Base-by-base conservation (phyloP, 345 rosid genomes). In the Lepidium didymum region DNA sequence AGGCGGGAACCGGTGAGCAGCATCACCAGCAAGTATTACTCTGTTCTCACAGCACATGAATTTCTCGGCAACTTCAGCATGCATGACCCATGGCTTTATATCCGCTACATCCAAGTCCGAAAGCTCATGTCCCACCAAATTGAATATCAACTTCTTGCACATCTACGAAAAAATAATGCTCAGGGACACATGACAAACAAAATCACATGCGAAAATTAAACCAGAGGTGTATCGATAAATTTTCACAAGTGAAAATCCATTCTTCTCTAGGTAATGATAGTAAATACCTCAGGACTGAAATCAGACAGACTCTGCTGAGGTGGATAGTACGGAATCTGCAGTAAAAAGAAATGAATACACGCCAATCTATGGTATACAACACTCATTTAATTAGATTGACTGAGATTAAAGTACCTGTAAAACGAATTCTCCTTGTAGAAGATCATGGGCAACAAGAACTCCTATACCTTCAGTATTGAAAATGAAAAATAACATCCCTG, bases 11-110 rank as follows among this genome's bases (percentile, higher is more conserved):
- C 89, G 88, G 68, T 91, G 97, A 72, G 92, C 96, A 72, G 99
- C 97, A 85, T 91, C 99, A 70, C 99, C 97, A 62, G 83, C 91
- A 73, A 94, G 89, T 52, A 89, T 69, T 56, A 94, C 72, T 65
- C 78, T 85, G 75, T 83, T 82, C 72, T 86, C 82, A 71, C 69
- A 80, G 77, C 77, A 72, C 49, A 74, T 72, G 75, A 80, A 89
- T 67, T 79, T 94, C 70, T 91, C 91, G 37, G 91, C 95, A 58
- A 91, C 97, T 86, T 94, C 97, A 75, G 99, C 97, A 84, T 91
- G 87, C 99, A 94, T 94, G 76, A 85, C 82, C 99, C 99, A 94
- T 62, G 96, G 97, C 84, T 91, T 94, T 75, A 89, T 66, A 59
- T 84, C 99, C 43, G 87, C 76, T 64, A 94, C 90, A 72, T 81